Base-by-base conservation (phyloP, 2,329 filamentous ascomycete genomes). In the Fusarium pseudocircinatum region DNA sequence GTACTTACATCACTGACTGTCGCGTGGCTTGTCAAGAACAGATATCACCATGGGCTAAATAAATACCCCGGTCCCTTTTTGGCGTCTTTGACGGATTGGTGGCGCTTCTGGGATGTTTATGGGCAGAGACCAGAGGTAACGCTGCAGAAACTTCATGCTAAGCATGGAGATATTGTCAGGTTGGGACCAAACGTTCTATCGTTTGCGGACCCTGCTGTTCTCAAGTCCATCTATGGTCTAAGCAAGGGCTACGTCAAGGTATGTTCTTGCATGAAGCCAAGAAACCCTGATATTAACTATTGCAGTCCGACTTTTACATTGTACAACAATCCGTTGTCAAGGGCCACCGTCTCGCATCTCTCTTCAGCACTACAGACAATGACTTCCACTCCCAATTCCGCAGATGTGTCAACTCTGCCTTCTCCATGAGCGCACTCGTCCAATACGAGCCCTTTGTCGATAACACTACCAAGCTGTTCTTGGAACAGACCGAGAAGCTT, bases 161-260 rank as follows among this genome's bases (percentile, higher is more conserved):
- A 93, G 75, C 86, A 94, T 82, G 94, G 94, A 52, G 89, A 93
- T 77, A 85, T 96, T 6, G 92, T 96, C 3, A 87, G 94, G 4
- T 82, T 95, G 7, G 94, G 93, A 0, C 94, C 94, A 2, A 95
- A 95, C 71, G 84, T 85, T 1, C 82, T 96, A 3, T 94, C 92
- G 0, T 94, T 96, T 77, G 88, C 92, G 6, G 88, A 94, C 73
- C 93, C 94, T 1, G 88, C 88, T 66, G 92, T 93, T 0, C 85
- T 96, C 74, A 93, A 93, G 82, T 84, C 85, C 16, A 95, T 96
- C 49, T 97, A 96, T 79, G 93, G 93, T 0, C 82, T 96, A 47
- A 96, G 95, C 80, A 95, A 95, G 81, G 93, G 93, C 0, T 93
- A 94, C 75, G 83, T 88, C 53, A 96, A 96, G 88, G 93, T 93